These are phyloP conservation scores for Saxophila tyrrhenica DNA, from an alignment of 495 filamentous ascomycete species.

Conservation along the genomic window DNA sequence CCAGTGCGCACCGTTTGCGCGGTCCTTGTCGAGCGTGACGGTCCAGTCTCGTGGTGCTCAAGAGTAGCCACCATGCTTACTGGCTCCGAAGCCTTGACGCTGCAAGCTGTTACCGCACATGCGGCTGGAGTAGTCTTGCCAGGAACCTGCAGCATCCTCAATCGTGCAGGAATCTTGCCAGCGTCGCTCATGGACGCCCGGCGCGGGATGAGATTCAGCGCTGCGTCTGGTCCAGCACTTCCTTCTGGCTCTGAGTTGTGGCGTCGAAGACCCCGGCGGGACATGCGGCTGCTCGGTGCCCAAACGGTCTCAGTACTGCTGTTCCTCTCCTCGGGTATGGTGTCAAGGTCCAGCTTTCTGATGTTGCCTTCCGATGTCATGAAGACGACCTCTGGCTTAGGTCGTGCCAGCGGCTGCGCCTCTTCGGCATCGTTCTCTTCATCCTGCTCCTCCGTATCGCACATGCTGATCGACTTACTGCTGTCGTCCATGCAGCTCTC, in stretches of 20 bases:
- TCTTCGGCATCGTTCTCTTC: background rate
- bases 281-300: background rate
- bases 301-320: background rate
- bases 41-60: background rate
- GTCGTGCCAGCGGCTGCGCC: background rate
- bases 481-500: background rate
- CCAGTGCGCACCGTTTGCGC: slow-evolving; percentile 2
- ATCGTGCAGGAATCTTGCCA: background rate
- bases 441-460: background rate
- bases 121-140: slow-evolving; percentile 6
- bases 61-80: slow-evolving; percentile 5
- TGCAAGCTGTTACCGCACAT: slow-evolving; percentile 9
- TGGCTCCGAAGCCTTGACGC: slow-evolving; percentile 1
- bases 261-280: background rate
- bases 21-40: background rate
- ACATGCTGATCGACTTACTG: background rate
- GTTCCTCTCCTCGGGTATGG: background rate
- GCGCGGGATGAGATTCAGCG: background rate
- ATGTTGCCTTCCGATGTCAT: background rate
- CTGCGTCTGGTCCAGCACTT: background rate
- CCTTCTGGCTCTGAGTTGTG: background rate
- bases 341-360: background rate
- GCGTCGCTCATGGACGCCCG: slow-evolving; percentile 10
- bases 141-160: background rate
- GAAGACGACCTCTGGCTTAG: background rate